These are phyloP conservation scores for Psilocybe sp. DNA, from an alignment of 768 basidiomycete genomes.

Conservation along the genomic window DNA sequence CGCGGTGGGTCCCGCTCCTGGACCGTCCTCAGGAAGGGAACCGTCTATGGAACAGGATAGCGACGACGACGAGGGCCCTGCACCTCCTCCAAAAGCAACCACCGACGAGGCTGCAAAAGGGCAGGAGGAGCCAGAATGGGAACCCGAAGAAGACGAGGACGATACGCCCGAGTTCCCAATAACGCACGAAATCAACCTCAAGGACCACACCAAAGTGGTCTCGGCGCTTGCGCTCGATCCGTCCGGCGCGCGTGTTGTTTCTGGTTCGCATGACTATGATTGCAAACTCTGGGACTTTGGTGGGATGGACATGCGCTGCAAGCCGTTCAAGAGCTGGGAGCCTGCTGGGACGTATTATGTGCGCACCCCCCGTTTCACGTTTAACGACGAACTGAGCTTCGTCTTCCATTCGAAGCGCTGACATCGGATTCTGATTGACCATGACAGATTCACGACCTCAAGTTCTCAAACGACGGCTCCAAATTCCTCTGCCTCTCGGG, in stretches of 20 bases:
- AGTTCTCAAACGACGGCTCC: slow-evolving; percentile 85
- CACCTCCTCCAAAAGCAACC: slow-evolving; percentile 17
- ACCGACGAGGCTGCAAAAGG: slow-evolving; percentile 13
- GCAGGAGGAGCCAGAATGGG: slow-evolving; percentile 52
- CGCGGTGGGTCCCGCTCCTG: slow-evolving; percentile 13
- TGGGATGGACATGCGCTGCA: slow-evolving; percentile 87
- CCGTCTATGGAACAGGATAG: slow-evolving; percentile 12
- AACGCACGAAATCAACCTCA: slow-evolving; percentile 87
- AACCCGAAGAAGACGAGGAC: slow-evolving; percentile 50
- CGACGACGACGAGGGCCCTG: slow-evolving; percentile 24
- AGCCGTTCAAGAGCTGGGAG: slow-evolving; percentile 97
- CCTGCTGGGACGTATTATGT: slow-evolving; percentile 93
- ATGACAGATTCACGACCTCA: slow-evolving; percentile 81
- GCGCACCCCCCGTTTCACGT: slow-evolving; percentile 20
- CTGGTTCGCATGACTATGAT: slow-evolving; percentile 97
- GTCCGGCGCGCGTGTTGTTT: slow-evolving; percentile 86
- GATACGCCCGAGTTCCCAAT: slow-evolving; percentile 72
- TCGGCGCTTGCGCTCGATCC: slow-evolving; percentile 92
- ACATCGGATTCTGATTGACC: not conserved
- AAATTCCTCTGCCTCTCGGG: slow-evolving; percentile 87
- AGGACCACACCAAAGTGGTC: slow-evolving; percentile 95
- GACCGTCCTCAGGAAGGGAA: slow-evolving; percentile 11
- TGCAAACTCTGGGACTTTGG: slow-evolving; percentile 99
- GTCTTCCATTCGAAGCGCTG: slow-evolving; percentile 3
- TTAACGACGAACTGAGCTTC: not conserved